Evolutionary conservation across 2,329 filamentous ascomycete species (phyloP).

Genomic region (Ceratocystis alfenasii): DNA sequence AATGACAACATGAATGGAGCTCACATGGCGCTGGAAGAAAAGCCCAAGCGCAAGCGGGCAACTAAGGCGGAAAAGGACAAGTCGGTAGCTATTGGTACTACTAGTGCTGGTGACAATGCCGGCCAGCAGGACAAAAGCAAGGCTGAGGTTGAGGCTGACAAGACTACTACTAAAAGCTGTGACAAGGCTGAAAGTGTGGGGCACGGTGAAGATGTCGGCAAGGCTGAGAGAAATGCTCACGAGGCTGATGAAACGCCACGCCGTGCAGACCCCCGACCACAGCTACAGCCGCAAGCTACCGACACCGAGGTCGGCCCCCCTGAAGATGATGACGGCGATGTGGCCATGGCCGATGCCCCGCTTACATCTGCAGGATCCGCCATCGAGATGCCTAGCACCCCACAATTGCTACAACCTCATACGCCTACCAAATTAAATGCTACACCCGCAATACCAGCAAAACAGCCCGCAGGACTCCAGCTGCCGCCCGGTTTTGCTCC

Average conservation of each 20-base stretch:
- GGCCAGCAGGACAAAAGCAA: not conserved
- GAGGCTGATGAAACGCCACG: not conserved
- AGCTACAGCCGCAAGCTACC: not conserved
- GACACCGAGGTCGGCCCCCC: not conserved
- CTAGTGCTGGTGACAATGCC: not conserved
- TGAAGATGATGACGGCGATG: conserved; percentile 16
- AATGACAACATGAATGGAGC: conserved; percentile 61
- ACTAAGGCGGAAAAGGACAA: conserved; percentile 29
- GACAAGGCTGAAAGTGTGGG: conserved; percentile 1
- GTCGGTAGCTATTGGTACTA: conserved; percentile 19
- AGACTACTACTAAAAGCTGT: not conserved
- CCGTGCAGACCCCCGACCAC: not conserved
- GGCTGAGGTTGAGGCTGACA: not conserved
- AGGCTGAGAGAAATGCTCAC: not conserved
- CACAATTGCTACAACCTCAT: not conserved
- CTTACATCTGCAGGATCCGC: not conserved
- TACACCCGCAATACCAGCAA: not conserved
- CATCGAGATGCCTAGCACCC: not conserved
- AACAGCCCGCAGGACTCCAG: conserved; percentile 12
- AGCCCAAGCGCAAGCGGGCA: conserved; percentile 43
- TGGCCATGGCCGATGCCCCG: conserved; percentile 11
- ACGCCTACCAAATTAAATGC: not conserved
- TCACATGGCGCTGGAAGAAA: conserved; percentile 50
- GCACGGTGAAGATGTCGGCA: not conserved
- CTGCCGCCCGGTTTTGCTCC: conserved; percentile 21